Evolutionary conservation across 176 grass and related monocot genomes (phyloP).

Genomic region (Lolium rigidum): DNA sequence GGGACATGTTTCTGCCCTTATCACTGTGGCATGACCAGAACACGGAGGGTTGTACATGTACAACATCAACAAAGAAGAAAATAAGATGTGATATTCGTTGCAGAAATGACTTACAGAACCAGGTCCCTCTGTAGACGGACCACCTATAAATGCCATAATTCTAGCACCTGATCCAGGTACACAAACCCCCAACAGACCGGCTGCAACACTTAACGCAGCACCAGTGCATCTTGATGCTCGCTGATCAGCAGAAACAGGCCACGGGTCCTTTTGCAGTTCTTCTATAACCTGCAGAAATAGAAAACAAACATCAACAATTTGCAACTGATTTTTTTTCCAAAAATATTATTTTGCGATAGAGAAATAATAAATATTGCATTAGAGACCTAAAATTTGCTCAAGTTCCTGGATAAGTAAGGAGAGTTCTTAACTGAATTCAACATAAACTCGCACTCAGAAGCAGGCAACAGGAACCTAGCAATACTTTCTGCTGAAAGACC

Average conservation of each 20-base stretch:
- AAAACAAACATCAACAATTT: conserved; percentile 6
- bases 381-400: background rate
- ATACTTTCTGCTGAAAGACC: conserved; percentile 81
- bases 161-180: conserved; percentile 94
- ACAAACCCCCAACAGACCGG: conserved; percentile 78
- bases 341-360: conserved; percentile 21
- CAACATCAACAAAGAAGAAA: background rate
- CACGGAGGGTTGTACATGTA: background rate
- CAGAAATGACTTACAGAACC: conserved; percentile 71
- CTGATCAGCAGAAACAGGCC: conserved; percentile 78
- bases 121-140: conserved; percentile 80
- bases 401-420: background rate
- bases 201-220: conserved; percentile 79
- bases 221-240: conserved; percentile 88
- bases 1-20: background rate
- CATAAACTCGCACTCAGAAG: conserved; percentile 91
- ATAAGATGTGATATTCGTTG: conserved; percentile 12
- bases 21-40: background rate
- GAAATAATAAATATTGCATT: conserved; percentile 18
- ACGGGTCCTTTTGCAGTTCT: conserved; percentile 90
- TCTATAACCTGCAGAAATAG: conserved; percentile 71
- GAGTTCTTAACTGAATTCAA: conserved; percentile 81
- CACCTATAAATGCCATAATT: conserved; percentile 95
- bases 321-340: background rate
- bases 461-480: conserved; percentile 85